Evolutionary conservation across 176 grass and related monocot genomes (phyloP).

Genomic region (Rhynchospora tenuis): DNA sequence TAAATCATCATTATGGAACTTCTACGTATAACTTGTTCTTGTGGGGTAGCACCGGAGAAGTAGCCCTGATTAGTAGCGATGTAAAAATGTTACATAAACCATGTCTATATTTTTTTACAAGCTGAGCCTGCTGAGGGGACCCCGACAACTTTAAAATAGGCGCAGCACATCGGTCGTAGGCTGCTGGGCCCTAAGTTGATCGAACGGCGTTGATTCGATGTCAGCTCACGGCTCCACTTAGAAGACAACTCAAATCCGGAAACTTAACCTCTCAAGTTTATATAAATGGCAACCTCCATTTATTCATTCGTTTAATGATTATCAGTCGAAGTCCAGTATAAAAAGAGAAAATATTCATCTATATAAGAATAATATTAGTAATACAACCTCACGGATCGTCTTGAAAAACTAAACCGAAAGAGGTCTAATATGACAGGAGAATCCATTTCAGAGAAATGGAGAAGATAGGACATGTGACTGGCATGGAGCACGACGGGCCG

Average conservation of each 20-base stretch:
- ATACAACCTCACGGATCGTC: not conserved
- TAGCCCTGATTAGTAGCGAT: too few species aligned
- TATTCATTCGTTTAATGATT: too few species aligned
- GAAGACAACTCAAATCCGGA: not conserved
- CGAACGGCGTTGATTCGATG: not conserved
- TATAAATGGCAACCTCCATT: not conserved
- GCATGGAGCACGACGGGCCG: not conserved
- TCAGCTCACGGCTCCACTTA: not conserved
- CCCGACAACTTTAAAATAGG: not conserved
- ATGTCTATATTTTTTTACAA: not conserved
- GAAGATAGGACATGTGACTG: not conserved
- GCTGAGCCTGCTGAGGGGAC: not conserved
- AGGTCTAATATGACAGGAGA: not conserved
- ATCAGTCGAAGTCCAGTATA: not conserved
- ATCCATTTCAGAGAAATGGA: not conserved
- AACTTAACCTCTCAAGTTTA: not conserved
- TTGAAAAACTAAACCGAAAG: not conserved
- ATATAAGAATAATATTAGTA: not conserved
- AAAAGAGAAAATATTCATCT: not conserved
- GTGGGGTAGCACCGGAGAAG: too few species aligned
- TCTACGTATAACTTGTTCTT: too few species aligned
- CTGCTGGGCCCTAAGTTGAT: not conserved
- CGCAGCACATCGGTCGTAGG: not conserved
- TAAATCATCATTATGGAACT: too few species aligned
- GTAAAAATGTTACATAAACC: not conserved